Conservation (phyloP, 768 basidiomycete genomes). For the Coprinopsis sp. region DNA sequence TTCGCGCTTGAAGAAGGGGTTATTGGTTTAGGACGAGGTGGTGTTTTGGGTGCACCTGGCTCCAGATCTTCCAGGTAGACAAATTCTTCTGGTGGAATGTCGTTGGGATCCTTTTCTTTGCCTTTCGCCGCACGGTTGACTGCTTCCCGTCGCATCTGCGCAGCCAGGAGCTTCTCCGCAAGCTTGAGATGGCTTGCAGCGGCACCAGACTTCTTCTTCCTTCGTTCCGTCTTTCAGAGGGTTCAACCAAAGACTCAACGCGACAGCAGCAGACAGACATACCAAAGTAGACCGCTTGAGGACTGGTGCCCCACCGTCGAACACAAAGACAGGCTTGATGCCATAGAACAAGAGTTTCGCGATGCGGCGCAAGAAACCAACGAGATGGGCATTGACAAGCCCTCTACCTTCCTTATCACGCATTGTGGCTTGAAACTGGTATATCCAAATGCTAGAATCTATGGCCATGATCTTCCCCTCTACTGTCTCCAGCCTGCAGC, state of each 20-base stretch:
- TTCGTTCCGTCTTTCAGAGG: constrained; percentile 67
- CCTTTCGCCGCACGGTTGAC: constrained; percentile 46
- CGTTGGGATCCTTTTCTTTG: constrained; percentile 35
- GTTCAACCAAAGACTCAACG: background rate
- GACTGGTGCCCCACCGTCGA: constrained; percentile 93
- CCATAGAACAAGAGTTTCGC: constrained; percentile 95
- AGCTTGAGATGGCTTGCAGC: constrained; percentile 79
- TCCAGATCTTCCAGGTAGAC: constrained; percentile 90
- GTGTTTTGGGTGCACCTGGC: constrained; percentile 48
- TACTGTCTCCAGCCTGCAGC: constrained; percentile 81
- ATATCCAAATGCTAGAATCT: constrained; percentile 99
- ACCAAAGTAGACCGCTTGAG: constrained; percentile 90
- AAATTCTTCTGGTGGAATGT: constrained; percentile 53
- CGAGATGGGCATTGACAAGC: constrained; percentile 87
- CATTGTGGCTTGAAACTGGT: constrained; percentile 99
- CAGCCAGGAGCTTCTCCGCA: constrained; percentile 89
- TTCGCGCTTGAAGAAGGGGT: constrained; percentile 44
- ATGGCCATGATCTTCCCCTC: constrained; percentile 96
- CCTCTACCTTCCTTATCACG: constrained; percentile 92
- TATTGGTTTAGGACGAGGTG: constrained; percentile 32
- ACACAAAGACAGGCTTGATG: constrained; percentile 97
- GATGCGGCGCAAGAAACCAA: constrained; percentile 87
- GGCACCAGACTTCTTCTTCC: constrained; percentile 87
- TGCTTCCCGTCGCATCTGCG: constrained; percentile 88
- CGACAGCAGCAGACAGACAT: constrained; percentile 20